Percentiles rank a stretch among this genome's conserved stretches.
These are phyloP conservation scores for Saturnispora gosingensis DNA, from an alignment of 805 yeast species.

Conservation along the genomic window DNA sequence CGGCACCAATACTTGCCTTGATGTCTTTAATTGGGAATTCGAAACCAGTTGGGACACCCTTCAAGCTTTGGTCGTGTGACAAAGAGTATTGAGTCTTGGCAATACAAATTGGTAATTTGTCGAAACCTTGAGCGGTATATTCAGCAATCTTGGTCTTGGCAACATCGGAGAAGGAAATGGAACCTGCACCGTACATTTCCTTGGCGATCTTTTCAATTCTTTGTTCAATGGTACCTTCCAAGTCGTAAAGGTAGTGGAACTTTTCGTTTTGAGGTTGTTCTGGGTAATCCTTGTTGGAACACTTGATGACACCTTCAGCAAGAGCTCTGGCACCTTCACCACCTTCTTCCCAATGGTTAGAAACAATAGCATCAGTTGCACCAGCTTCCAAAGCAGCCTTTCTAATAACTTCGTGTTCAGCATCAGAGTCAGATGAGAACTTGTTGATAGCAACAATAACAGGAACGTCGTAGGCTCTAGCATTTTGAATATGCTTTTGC, in stretches of 20 bases:
- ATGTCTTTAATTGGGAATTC: conserved; percentile 91
- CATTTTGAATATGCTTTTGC: conserved; percentile 83
- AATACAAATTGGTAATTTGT: conserved; percentile 85
- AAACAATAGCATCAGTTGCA: conserved; percentile 81
- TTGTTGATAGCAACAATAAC: conserved; percentile 92
- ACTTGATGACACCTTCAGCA: conserved; percentile 75
- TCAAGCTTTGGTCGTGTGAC: conserved; percentile 86
- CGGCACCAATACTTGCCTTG: conserved; percentile 93
- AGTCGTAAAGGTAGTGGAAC: conserved; percentile 60
- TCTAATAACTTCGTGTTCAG: conserved; percentile 72
- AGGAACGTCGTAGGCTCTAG: conserved; percentile 76
- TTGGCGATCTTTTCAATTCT: conserved; percentile 72
- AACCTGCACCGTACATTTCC: conserved; percentile 89
- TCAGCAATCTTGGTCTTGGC: conserved; percentile 76
- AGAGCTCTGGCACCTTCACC: conserved; percentile 81
- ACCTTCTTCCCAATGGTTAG: conserved; percentile 95
- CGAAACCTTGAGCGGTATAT: conserved; percentile 82
- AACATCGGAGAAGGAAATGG: conserved; percentile 69
- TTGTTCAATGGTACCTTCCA: conserved; percentile 61
- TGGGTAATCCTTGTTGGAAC: conserved; percentile 40
- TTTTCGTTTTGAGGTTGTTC: conserved; percentile 29
- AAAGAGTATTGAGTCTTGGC: conserved; percentile 97
- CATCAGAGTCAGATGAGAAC: conserved; percentile 72
- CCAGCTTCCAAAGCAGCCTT: conserved; percentile 84
- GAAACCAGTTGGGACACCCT: conserved; percentile 94